Conservation (phyloP, 2,329 filamentous ascomycete species). For the Tothia fuscella region DNA sequence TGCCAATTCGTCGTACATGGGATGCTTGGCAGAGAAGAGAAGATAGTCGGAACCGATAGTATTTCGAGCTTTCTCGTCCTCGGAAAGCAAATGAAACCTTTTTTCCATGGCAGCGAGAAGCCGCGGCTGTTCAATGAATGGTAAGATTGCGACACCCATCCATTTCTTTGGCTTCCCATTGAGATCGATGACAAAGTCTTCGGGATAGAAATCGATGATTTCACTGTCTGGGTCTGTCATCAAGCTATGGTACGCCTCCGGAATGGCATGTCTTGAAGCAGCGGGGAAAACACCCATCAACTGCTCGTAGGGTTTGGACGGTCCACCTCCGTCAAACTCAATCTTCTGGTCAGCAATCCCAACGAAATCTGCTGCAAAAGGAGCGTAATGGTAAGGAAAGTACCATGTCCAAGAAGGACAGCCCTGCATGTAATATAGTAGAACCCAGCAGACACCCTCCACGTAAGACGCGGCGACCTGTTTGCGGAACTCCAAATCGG, state of each 20-base stretch:
- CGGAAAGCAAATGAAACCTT: constrained; percentile 67
- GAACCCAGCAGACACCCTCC: constrained; percentile 88
- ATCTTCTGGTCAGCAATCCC: constrained; percentile 69
- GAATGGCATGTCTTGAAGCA: constrained; percentile 82
- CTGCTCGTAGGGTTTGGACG: constrained; percentile 90
- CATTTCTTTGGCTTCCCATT: constrained; percentile 98
- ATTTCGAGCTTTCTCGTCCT: constrained; percentile 70
- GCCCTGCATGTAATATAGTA: constrained; percentile 95
- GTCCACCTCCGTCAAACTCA: constrained; percentile 69
- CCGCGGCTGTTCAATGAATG: constrained; percentile 89
- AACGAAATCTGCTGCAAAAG: constrained; percentile 90
- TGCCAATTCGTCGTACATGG: constrained; percentile 75
- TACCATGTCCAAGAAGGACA: constrained; percentile 99
- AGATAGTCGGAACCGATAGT: constrained; percentile 68
- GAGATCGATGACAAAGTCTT: constrained; percentile 83
- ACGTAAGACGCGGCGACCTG: constrained; percentile 85
- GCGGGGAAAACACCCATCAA: constrained; percentile 96
- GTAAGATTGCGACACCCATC: constrained; percentile 87
- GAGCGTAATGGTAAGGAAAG: constrained; percentile 96
- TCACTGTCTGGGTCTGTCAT: constrained; percentile 83
- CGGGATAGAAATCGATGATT: constrained; percentile 95
- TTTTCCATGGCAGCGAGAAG: constrained; percentile 70
- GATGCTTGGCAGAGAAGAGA: constrained; percentile 71
- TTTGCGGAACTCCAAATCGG: constrained; percentile 75
- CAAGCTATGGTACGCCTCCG: constrained; percentile 73